These are phyloP conservation scores for Sporothrix schenckii DNA, from an alignment of 2,329 filamentous ascomycete genomes.

Conservation along the genomic window DNA sequence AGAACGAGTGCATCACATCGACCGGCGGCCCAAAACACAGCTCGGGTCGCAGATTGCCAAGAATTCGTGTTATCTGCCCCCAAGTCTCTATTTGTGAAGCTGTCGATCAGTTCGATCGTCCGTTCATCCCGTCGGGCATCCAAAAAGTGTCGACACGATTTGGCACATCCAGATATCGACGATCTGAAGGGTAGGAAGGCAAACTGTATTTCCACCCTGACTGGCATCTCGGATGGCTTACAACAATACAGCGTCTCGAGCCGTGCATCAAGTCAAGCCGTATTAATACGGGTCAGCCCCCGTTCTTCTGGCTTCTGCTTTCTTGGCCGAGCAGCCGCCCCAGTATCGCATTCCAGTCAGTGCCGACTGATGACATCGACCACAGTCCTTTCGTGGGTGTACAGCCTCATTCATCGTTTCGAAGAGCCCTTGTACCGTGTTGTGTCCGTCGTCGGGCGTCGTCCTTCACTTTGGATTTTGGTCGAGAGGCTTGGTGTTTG, in stretches of 20 bases:
- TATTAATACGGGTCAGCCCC: slow-evolving; percentile 3
- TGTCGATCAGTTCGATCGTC: no score
- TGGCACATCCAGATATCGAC: no score
- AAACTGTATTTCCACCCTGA: background rate
- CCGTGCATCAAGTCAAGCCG: background rate
- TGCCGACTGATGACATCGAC: background rate
- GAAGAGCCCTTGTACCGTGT: background rate
- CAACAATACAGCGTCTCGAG: background rate
- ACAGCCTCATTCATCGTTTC: slow-evolving; percentile 23
- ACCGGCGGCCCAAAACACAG: slow-evolving; percentile 5
- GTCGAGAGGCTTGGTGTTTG: background rate
- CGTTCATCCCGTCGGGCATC: background rate
- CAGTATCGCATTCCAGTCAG: slow-evolving; percentile 22
- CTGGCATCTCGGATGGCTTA: background rate
- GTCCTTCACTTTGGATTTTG: background rate
- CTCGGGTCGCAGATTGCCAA: slow-evolving; percentile 5
- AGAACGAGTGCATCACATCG: background rate
- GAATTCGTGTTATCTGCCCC: background rate
- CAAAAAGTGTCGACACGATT: background rate
- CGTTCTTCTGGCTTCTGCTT: background rate
- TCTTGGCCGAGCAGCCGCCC: background rate
- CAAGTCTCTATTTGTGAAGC: background rate
- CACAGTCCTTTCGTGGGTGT: background rate
- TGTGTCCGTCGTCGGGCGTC: slow-evolving; percentile 13
- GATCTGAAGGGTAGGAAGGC: no score